Percentiles rank a stretch among this genome's conserved stretches.
Evolutionary conservation across 2,329 filamentous ascomycete genomes (phyloP).

Genomic region (Thelonectria olida): DNA sequence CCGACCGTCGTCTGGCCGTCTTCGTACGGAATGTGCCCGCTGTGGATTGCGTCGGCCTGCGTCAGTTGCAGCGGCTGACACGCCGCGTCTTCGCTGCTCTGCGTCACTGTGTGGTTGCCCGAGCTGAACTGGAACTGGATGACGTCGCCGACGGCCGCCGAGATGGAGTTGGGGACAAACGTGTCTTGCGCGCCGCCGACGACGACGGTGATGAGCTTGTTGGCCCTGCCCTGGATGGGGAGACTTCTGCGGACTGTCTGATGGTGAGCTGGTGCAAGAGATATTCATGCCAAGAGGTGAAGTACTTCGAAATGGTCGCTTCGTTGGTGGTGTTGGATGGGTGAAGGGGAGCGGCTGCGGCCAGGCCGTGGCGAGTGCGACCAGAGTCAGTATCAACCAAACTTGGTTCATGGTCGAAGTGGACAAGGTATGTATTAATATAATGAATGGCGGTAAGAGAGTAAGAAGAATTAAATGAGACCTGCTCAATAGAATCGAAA

Average conservation of each 20-base stretch:
- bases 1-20: constrained; percentile 49
- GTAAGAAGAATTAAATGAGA: not conserved
- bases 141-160: constrained; percentile 48
- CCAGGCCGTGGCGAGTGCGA: not conserved
- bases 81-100: constrained; percentile 46
- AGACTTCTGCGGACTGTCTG: constrained; percentile 17
- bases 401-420: not conserved
- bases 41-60: constrained; percentile 47
- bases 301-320: constrained; percentile 12
- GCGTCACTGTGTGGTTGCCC: constrained; percentile 55
- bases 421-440: not conserved
- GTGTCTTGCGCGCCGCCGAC: constrained; percentile 49
- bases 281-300: no score
- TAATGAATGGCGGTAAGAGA: not conserved
- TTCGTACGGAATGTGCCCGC: constrained; percentile 51
- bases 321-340: not conserved
- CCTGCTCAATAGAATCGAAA: constrained; percentile 12
- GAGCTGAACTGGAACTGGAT: constrained; percentile 55
- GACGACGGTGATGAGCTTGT: constrained; percentile 44
- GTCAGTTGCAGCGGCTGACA: constrained; percentile 51
- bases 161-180: constrained; percentile 49
- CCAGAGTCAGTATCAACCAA: not conserved
- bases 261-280: no score
- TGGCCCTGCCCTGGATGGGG: constrained; percentile 24
- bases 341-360: constrained; percentile 3